Percentiles rank a stretch among this genome's conserved stretches.
Evolutionary conservation across 345 rosid species (phyloP).

Genomic region (Rubroshorea leprosula): DNA sequence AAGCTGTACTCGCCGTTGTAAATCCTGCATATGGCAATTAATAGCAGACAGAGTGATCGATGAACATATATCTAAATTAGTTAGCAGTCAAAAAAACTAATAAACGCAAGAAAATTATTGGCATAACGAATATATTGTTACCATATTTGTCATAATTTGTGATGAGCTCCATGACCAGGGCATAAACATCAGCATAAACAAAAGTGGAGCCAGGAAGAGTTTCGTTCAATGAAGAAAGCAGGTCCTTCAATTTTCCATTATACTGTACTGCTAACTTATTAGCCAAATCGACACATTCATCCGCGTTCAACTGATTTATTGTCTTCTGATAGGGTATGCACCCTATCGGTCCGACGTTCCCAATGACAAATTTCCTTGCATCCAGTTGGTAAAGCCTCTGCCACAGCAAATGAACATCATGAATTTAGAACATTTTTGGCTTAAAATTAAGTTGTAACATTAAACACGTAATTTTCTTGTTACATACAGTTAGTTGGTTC

Average conservation of each 20-base stretch:
- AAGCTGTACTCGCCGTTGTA: constrained; percentile 60
- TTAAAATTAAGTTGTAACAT: not conserved
- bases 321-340: constrained; percentile 93
- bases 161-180: constrained; percentile 80
- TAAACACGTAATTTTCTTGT: too few species aligned
- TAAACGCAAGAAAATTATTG: too few species aligned
- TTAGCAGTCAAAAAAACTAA: too few species aligned
- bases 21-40: constrained; percentile 38
- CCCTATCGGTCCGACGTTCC: constrained; percentile 86
- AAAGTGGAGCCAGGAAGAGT: constrained; percentile 62
- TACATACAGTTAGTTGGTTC: constrained; percentile 52
- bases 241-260: constrained; percentile 55
- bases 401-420: constrained; percentile 7
- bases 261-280: constrained; percentile 66
- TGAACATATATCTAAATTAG: not conserved
- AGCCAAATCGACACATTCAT: constrained; percentile 69
- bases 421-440: too few species aligned
- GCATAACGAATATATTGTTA: too few species aligned
- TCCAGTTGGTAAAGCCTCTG: constrained; percentile 81
- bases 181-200: constrained; percentile 75
- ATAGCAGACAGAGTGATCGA: not conserved
- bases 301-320: constrained; percentile 49
- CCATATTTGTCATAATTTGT: constrained; percentile 71
- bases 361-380: constrained; percentile 80
- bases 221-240: constrained; percentile 49